Percentiles rank a stretch among this genome's conserved stretches.
Evolutionary conservation across 2,329 filamentous ascomycete species (phyloP).

Genomic region (Aspergillus sp.): DNA sequence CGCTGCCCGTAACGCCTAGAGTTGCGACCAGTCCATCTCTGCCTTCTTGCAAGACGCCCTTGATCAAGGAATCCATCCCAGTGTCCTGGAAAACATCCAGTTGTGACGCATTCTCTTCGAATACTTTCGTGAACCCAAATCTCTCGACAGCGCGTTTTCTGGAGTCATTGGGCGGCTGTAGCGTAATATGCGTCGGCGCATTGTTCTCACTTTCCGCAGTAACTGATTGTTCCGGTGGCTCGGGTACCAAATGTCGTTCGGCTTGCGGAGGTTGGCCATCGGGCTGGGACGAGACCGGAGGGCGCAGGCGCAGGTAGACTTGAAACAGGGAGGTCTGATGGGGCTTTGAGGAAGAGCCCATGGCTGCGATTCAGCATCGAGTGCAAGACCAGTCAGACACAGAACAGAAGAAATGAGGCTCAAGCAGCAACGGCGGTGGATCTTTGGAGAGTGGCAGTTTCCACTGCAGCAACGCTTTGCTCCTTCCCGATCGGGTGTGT

Average conservation of each 20-base stretch:
- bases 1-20: constrained; percentile 86
- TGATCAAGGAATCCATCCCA: constrained; percentile 63
- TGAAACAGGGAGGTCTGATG: constrained; percentile 64
- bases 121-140: constrained; percentile 89
- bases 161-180: constrained; percentile 72
- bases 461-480: too few relatives aligned
- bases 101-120: constrained; percentile 77
- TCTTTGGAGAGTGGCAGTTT: too few relatives aligned
- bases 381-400: neutral
- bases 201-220: constrained; percentile 28
- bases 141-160: constrained; percentile 82
- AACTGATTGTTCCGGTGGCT: constrained; percentile 39
- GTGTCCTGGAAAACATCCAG: constrained; percentile 78
- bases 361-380: constrained; percentile 12
- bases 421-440: neutral
- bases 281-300: constrained; percentile 42
- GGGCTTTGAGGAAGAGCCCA: constrained; percentile 36
- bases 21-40: constrained; percentile 87
- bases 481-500: too few relatives aligned
- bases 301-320: constrained; percentile 77
- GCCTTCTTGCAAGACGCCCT: constrained; percentile 74
- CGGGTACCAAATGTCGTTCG: constrained; percentile 70
- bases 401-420: constrained; percentile 3
- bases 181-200: constrained; percentile 58
- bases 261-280: constrained; percentile 22